Evolutionary conservation across 768 basidiomycete species (phyloP).

Genomic region (Boletus pseudo-olivaceus): DNA sequence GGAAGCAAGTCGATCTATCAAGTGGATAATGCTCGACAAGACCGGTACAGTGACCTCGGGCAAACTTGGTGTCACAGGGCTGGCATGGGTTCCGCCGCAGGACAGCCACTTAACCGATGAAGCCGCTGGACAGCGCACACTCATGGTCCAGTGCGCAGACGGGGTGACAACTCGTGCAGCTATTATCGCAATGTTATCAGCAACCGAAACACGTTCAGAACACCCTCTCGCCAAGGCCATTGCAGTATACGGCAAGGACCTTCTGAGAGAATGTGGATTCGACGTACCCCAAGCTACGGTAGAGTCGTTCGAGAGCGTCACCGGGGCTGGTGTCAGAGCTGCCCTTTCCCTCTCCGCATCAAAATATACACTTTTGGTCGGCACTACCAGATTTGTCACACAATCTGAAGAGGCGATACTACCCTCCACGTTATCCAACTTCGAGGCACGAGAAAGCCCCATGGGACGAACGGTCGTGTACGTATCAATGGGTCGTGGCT

Average conservation of each 20-base stretch:
- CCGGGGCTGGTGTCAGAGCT: slow-evolving; percentile 87
- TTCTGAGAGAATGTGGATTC: slow-evolving; percentile 41
- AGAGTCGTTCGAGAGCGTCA: slow-evolving; percentile 78
- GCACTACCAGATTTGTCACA: slow-evolving; percentile 69
- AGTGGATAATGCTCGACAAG: slow-evolving; percentile 88
- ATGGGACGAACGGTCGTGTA: slow-evolving; percentile 85
- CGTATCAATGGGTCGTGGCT: slow-evolving; percentile 56
- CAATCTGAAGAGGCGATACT: slow-evolving; percentile 50
- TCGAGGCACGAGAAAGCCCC: slow-evolving; percentile 67
- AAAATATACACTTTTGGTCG: slow-evolving; percentile 64
- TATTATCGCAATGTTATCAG: slow-evolving; percentile 77
- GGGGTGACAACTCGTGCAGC: slow-evolving; percentile 56
- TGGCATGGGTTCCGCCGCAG: slow-evolving; percentile 64
- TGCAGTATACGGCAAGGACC: slow-evolving; percentile 72
- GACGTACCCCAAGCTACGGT: slow-evolving; percentile 53
- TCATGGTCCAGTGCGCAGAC: slow-evolving; percentile 45
- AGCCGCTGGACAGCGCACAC: slow-evolving; percentile 7
- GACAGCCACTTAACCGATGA: slow-evolving; percentile 22
- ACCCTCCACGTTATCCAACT: slow-evolving; percentile 56
- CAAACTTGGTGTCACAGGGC: slow-evolving; percentile 77
- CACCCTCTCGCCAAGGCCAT: slow-evolving; percentile 96
- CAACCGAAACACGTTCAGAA: slow-evolving; percentile 88
- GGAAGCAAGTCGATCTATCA: slow-evolving; percentile 83
- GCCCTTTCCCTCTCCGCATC: slow-evolving; percentile 50
- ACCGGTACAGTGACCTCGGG: slow-evolving; percentile 96